phyloP scores from a whole-genome alignment of 2,329 filamentous ascomycete species.

The Sporothrix mexicana region DNA sequence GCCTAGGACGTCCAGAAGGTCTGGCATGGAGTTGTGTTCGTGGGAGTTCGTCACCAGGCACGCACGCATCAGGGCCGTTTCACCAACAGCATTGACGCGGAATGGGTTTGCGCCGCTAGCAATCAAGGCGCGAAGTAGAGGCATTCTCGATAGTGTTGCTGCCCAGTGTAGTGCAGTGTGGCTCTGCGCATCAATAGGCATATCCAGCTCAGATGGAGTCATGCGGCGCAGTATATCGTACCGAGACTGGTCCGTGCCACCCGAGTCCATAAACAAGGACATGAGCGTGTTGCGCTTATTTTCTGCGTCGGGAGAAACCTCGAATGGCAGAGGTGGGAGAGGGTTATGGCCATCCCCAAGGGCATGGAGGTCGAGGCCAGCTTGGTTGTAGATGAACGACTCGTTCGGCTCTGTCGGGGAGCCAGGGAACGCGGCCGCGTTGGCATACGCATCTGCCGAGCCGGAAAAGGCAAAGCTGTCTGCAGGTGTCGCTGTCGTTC shows the following conservation, averaged over 20 bases:
- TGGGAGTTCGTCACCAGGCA: conserved; percentile 94
- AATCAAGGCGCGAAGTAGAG: conserved; percentile 80
- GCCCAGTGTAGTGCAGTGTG: conserved; percentile 97
- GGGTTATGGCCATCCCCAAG: conserved; percentile 62
- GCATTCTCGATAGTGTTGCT: conserved; percentile 85
- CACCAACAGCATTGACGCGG: conserved; percentile 85
- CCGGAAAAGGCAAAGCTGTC: conserved; percentile 60
- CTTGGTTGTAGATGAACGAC: conserved; percentile 72
- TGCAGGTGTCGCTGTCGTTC: conserved; percentile 60
- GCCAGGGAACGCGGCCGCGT: conserved; percentile 60
- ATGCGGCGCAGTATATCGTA: conserved; percentile 79
- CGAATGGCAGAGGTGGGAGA: conserved; percentile 67
- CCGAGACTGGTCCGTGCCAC: conserved; percentile 69
- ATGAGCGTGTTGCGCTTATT: conserved; percentile 82
- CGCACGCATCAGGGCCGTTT: conserved; percentile 91
- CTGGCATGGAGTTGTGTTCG: conserved; percentile 87
- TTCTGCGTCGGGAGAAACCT: conserved; percentile 69
- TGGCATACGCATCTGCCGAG: conserved; percentile 50
- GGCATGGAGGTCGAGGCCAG: conserved; percentile 47
- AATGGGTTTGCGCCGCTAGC: conserved; percentile 84
- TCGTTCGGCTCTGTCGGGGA: conserved; percentile 82
- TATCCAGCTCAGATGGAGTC: conserved; percentile 81
- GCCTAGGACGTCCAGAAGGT: conserved; percentile 85
- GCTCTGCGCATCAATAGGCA: conserved; percentile 85
- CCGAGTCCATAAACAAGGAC: conserved; percentile 79